Conservation (phyloP, 352 stramenopile genomes). For the Phytophthora fragariaefolia region DNA sequence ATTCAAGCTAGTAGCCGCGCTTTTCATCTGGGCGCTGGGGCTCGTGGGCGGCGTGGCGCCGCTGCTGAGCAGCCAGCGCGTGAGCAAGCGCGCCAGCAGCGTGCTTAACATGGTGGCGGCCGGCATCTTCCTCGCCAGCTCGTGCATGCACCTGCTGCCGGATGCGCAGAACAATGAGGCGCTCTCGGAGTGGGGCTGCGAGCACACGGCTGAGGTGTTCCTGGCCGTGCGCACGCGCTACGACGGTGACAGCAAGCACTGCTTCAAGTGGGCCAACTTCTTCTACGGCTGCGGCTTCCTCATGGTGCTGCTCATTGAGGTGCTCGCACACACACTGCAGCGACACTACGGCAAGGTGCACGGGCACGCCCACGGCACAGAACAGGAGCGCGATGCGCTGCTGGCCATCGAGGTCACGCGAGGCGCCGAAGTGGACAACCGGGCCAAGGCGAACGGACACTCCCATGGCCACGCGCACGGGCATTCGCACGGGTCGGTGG, state of each 20-base stretch:
- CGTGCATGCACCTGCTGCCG: constrained; percentile 80
- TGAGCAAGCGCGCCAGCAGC: constrained; percentile 52
- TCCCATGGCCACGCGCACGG: constrained; percentile 15
- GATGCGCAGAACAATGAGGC: constrained; percentile 75
- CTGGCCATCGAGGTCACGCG: constrained; percentile 26
- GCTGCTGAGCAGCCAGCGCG: constrained; percentile 48
- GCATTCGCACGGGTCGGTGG: constrained; percentile 17
- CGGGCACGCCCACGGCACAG: constrained; percentile 18
- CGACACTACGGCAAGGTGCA: constrained; percentile 42
- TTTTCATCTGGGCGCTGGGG: constrained; percentile 65
- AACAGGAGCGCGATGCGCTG: constrained; percentile 36
- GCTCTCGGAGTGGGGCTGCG: constrained; percentile 55
- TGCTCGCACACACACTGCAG: constrained; percentile 69
- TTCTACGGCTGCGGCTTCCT: constrained; percentile 83
- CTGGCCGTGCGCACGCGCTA: constrained; percentile 38
- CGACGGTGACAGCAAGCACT: constrained; percentile 44
- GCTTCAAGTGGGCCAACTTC: constrained; percentile 83
- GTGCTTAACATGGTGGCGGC: constrained; percentile 84
- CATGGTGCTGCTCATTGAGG: constrained; percentile 76
- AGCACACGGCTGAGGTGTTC: constrained; percentile 43
- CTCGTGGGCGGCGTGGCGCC: constrained; percentile 62
- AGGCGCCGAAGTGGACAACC: constrained; percentile 17
- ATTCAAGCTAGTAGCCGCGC: constrained; percentile 73
- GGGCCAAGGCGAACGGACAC: constrained; percentile 13
- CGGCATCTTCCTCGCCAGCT: constrained; percentile 82